Base-by-base conservation (phyloP, 345 rosid species). In the Eucalyptus polybractea region DNA sequence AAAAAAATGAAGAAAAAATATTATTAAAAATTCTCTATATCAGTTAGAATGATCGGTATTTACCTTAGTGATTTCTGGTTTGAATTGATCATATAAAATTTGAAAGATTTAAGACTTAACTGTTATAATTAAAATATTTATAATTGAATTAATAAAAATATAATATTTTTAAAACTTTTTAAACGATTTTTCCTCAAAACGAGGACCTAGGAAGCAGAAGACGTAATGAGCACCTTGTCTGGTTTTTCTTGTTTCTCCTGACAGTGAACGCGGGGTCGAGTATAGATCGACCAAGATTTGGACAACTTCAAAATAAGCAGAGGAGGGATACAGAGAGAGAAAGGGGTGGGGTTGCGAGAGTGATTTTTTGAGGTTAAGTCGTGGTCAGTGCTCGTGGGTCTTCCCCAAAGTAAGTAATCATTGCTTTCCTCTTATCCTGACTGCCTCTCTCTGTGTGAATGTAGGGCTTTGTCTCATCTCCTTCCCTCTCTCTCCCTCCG, bases 201-300 rank as follows among this genome's bases (percentile, higher is more conserved):
- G 29, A 56, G 29, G 47, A 40, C 85, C 29, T 21, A 40, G 85
- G 29, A 40, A 76, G 24, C 29, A 40, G 85, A 40, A 76, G 40
- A 62, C 62, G 65, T 33, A 22, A 50, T 51, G 40, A 40, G n/a
- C 44, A 51, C 65, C 88, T 16, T 24, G 27, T 47, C 44, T 31
- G 88, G 9, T 40, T 86, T 22, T 86, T 56, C 16, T 47, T 2
- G 49, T 51, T 21, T 86, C 58, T 17, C 54, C 54, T 50, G 40
- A 49, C 58, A 42, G 11, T 47, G 89, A 19, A 19, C 37, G 13
- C 12, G 86, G 67, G 89, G 22, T 56, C 33, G 29, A n/a, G 25
- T 9, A 53, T 42, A 47, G 62, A 58, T 60, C 81, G 83, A 89
- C 90, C 90, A 58, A 89, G 90, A 89, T 89, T 89, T 86, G 83